A percentile compares a stretch with the other conserved stretches of the same genome.
These are phyloP conservation scores for Diplogelasinospora grovesii DNA, from an alignment of 495 filamentous ascomycete genomes.

Conservation along the genomic window DNA sequence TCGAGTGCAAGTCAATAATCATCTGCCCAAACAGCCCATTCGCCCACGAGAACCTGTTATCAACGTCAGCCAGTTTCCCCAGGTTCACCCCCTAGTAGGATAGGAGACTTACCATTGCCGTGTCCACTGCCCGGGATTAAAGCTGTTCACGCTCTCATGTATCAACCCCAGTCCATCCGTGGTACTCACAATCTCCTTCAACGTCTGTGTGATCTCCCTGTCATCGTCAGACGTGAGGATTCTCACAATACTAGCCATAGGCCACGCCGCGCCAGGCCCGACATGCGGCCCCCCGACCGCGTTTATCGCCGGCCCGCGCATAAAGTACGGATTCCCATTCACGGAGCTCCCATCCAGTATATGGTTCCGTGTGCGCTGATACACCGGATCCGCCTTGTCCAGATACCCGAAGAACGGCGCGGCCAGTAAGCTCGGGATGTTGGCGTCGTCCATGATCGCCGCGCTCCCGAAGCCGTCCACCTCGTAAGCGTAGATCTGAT, in stretches of 20 bases:
- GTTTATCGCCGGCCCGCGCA: slow-evolving; percentile 45
- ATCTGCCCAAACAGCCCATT: slow-evolving; percentile 64
- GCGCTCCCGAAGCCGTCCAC: slow-evolving; percentile 51
- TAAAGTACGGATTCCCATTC: slow-evolving; percentile 50
- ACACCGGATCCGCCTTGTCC: slow-evolving; percentile 34
- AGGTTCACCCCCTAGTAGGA: not conserved
- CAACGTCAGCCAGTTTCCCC: not conserved
- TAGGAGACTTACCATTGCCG: slow-evolving; percentile 45
- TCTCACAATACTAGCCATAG: slow-evolving; percentile 49
- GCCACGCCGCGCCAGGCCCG: slow-evolving; percentile 53
- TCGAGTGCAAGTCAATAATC: slow-evolving; percentile 49
- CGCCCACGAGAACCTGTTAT: slow-evolving; percentile 61
- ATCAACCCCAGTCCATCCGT: slow-evolving; percentile 55
- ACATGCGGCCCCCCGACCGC: slow-evolving; percentile 52
- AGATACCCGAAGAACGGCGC: slow-evolving; percentile 49
- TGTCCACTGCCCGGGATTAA: slow-evolving; percentile 47
- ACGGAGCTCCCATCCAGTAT: slow-evolving; percentile 29
- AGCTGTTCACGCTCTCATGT: slow-evolving; percentile 54
- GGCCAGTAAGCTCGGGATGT: slow-evolving; percentile 51
- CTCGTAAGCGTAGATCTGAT: slow-evolving; percentile 52
- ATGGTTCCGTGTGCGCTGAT: slow-evolving; percentile 45
- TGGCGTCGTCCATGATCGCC: slow-evolving; percentile 57
- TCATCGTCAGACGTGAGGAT: slow-evolving; percentile 37
- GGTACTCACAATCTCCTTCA: slow-evolving; percentile 42
- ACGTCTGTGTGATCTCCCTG: slow-evolving; percentile 38